Conservation (phyloP, 768 basidiomycete species). For the Boletus coccyginus region DNA sequence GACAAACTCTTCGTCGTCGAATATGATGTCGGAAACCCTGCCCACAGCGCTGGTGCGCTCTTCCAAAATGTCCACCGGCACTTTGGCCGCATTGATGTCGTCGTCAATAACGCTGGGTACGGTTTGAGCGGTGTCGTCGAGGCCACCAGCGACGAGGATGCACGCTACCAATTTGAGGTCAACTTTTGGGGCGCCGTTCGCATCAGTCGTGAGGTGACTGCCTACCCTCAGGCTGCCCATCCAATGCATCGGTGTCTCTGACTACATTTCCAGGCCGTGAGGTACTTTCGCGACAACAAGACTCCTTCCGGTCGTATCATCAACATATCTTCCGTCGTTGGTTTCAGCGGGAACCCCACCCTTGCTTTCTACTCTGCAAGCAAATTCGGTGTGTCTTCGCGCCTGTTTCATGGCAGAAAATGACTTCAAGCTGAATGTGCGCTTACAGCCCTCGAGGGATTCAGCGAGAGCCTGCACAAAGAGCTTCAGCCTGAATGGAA, state of each 20-base stretch:
- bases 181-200: conserved; percentile 33
- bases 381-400: conserved; percentile 18
- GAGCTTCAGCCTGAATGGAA: conserved; percentile 27
- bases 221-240: too few species aligned
- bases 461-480: conserved; percentile 21
- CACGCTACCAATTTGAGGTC: conserved; percentile 28
- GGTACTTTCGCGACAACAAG: conserved; percentile 32
- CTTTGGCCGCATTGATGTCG: conserved; percentile 33
- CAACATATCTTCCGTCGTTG: conserved; percentile 21
- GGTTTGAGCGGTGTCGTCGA: conserved; percentile 27
- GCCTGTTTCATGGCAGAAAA: too few species aligned
- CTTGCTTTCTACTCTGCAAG: conserved; percentile 21
- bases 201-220: conserved; percentile 23
- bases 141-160: conserved; percentile 22
- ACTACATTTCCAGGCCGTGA: conserved; percentile 16
- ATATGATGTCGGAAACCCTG: conserved; percentile 29
- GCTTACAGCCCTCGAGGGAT: conserved; percentile 25
- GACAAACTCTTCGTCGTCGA: conserved; percentile 28
- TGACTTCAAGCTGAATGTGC: neutral
- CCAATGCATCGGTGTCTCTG: neutral
- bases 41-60: conserved; percentile 13
- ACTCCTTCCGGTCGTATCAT: conserved; percentile 20
- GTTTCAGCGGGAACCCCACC: conserved; percentile 16
- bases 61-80: conserved; percentile 19
- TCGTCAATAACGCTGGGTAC: conserved; percentile 35